Evolutionary conservation across 768 basidiomycete species (phyloP).

Genomic region (Naganishia antarctica): DNA sequence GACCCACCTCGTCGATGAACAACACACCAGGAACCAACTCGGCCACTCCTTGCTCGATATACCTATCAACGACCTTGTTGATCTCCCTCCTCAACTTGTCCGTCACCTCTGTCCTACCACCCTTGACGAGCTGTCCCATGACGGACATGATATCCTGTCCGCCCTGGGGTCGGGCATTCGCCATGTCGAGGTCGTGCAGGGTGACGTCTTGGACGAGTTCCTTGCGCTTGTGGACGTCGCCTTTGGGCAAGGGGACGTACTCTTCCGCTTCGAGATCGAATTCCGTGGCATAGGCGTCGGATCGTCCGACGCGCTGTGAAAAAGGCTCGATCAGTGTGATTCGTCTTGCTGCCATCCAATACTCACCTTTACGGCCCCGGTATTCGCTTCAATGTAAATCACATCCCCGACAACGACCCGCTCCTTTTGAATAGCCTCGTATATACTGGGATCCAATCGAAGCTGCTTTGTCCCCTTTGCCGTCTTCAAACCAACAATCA

Average conservation of each 20-base stretch:
- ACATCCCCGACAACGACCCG: constrained; percentile 95
- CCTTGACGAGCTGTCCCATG: constrained; percentile 84
- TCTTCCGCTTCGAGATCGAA: constrained; percentile 98
- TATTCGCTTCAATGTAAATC: constrained; percentile 87
- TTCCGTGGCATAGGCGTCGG: constrained; percentile 94
- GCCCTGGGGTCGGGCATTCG: constrained; percentile 82
- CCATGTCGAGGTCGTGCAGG: constrained; percentile 88
- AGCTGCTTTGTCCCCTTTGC: constrained; percentile 90
- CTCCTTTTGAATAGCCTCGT: constrained; percentile 95
- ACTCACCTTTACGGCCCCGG: constrained; percentile 74
- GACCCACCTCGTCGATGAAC: constrained; percentile 99
- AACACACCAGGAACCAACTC: constrained; percentile 97
- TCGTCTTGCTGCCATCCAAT: constrained; percentile 52
- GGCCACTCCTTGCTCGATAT: constrained; percentile 96
- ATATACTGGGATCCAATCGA: constrained; percentile 86
- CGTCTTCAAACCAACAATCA: constrained; percentile 91
- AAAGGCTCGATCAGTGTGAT: constrained; percentile 4
- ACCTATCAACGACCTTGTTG: constrained; percentile 93
- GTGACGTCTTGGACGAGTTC: constrained; percentile 94
- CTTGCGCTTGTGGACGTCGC: constrained; percentile 91
- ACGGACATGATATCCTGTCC: constrained; percentile 99
- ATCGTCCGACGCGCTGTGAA: constrained; percentile 80
- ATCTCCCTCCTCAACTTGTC: constrained; percentile 93
- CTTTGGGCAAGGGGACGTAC: constrained; percentile 94
- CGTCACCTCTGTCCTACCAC: constrained; percentile 89